Percentiles rank a stretch among this genome's conserved stretches.
These are phyloP conservation scores for Aspergillus tubingensis DNA, from an alignment of 2,329 filamentous ascomycete genomes.

Conservation along the genomic window DNA sequence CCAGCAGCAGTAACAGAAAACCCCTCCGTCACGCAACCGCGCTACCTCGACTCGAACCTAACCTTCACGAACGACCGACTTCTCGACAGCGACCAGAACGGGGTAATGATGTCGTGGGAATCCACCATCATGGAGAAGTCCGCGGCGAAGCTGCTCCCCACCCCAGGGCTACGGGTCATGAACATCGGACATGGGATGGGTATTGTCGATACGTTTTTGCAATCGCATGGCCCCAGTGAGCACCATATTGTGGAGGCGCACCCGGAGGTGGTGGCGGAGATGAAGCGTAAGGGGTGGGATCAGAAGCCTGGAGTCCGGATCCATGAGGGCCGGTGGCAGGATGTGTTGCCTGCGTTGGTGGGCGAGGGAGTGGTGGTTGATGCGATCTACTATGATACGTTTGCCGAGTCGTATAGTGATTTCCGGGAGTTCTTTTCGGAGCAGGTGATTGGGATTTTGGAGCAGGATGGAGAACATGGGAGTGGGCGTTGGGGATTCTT, in stretches of 20 bases:
- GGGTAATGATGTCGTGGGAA: conserved; percentile 95
- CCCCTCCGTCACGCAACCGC: conserved; percentile 58
- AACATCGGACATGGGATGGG: conserved; percentile 93
- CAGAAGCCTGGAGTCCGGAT: conserved; percentile 62
- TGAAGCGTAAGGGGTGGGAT: conserved; percentile 68
- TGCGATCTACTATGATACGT: conserved; percentile 96
- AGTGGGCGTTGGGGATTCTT: conserved; percentile 61
- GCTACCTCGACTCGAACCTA: conserved; percentile 68
- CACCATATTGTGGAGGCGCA: conserved; percentile 91
- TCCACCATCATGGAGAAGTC: conserved; percentile 80
- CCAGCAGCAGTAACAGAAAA: conserved; percentile 28
- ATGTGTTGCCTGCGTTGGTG: conserved; percentile 69
- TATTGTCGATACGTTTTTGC: conserved; percentile 78
- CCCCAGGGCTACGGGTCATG: conserved; percentile 67
- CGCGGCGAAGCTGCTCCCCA: conserved; percentile 66
- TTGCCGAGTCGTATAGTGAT: conserved; percentile 88
- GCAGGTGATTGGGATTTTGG: conserved; percentile 75
- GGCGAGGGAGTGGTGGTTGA: conserved; percentile 72
- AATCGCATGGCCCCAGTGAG: conserved; percentile 63
- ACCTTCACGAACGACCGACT: conserved; percentile 67
- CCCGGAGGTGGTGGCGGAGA: conserved; percentile 69
- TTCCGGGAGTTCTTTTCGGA: conserved; percentile 87
- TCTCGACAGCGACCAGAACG: conserved; percentile 74
- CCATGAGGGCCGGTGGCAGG: conserved; percentile 77
- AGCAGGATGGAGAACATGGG: conserved; percentile 38